Evolutionary conservation across 177 flowering plant genomes (phyloP).

Genomic region (Vitis hybrid): DNA sequence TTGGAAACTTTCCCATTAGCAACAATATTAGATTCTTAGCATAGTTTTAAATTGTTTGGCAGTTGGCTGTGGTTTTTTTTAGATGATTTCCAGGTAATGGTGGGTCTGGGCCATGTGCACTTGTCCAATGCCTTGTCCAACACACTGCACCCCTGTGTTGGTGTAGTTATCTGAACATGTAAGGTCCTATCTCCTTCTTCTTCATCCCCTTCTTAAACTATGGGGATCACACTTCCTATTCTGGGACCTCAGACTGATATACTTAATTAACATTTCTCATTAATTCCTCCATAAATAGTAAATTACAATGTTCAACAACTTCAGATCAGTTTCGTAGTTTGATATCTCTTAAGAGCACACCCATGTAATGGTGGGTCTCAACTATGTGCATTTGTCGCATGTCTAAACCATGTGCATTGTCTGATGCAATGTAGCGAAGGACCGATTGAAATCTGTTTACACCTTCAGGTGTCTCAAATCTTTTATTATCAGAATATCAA

Average conservation of each 20-base stretch:
- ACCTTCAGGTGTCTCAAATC: background rate
- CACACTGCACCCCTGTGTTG: background rate
- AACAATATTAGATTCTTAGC: background rate
- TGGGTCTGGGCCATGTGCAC: constrained; percentile 21
- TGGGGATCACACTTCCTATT: background rate
- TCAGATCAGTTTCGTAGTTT: background rate
- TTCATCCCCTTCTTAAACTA: background rate
- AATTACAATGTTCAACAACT: background rate
- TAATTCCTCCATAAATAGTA: background rate
- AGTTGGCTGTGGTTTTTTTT: background rate
- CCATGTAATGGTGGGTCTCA: background rate
- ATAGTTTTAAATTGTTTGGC: background rate
- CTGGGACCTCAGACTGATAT: background rate
- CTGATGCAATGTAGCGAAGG: constrained; percentile 19
- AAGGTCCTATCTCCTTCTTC: background rate
- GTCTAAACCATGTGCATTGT: constrained; percentile 20
- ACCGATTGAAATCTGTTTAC: constrained; percentile 8
- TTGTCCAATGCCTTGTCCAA: constrained; percentile 6
- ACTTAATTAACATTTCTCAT: no score
- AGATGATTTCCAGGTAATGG: constrained; percentile 4
- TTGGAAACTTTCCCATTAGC: no score
- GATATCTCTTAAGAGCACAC: background rate
- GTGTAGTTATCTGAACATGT: constrained; percentile 4
- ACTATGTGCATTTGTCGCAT: background rate
- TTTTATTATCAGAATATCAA: background rate